These are phyloP conservation scores for Macrophomina phaseolina DNA, from an alignment of 2,329 filamentous ascomycete genomes.

Conservation along the genomic window DNA sequence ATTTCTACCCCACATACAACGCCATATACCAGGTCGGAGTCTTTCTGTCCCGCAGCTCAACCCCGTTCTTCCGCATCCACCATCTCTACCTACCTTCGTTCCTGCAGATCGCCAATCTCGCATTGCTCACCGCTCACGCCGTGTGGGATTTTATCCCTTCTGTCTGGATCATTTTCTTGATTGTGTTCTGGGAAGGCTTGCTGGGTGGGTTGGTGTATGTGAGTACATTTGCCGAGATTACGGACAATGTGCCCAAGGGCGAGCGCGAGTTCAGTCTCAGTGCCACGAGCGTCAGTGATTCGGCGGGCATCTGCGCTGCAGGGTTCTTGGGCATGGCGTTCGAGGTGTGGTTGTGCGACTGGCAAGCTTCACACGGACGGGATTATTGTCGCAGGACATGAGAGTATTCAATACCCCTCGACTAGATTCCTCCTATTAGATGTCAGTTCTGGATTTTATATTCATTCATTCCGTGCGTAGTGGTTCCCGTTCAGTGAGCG, in stretches of 20 bases:
- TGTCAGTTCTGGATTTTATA: neutral
- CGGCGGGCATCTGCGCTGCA: conserved; percentile 86
- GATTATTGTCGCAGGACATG: conserved; percentile 54
- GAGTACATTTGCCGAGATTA: conserved; percentile 93
- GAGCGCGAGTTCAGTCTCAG: conserved; percentile 91
- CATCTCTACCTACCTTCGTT: conserved; percentile 81
- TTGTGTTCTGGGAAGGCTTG: conserved; percentile 94
- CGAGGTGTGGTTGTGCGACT: conserved; percentile 81
- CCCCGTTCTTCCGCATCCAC: conserved; percentile 82
- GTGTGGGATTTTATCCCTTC: conserved; percentile 81
- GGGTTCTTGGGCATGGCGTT: conserved; percentile 82
- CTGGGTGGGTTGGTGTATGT: conserved; percentile 93
- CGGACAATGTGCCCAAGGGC: conserved; percentile 75
- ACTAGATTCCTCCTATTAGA: neutral
- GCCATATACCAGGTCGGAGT: conserved; percentile 95
- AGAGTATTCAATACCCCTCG: neutral
- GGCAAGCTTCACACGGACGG: conserved; percentile 81
- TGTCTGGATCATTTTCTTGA: conserved; percentile 81
- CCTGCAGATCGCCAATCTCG: conserved; percentile 80
- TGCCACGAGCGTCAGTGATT: conserved; percentile 91
- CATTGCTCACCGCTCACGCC: conserved; percentile 75
- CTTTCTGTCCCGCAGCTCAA: conserved; percentile 90
- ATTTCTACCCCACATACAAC: conserved; percentile 93
- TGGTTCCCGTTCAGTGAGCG: neutral
- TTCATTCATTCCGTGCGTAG: neutral